Evolutionary conservation across 176 grass and related monocot genomes (phyloP).

Genomic region (Phoenix dactylifera): DNA sequence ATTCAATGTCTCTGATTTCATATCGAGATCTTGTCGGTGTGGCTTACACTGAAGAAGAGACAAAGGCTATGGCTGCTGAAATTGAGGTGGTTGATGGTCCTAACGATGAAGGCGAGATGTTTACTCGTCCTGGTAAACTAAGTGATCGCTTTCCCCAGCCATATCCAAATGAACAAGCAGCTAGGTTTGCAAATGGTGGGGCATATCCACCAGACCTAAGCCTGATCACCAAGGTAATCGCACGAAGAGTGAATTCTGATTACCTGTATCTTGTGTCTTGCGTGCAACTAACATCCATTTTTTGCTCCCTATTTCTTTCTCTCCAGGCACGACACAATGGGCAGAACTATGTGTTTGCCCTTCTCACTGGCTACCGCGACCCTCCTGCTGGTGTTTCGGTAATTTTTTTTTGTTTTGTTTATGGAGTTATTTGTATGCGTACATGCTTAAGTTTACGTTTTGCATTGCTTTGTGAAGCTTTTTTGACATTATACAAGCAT

Average conservation of each 20-base stretch:
- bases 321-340: conserved; percentile 81
- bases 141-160: conserved; percentile 94
- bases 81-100: conserved; percentile 96
- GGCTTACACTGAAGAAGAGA: conserved; percentile 96
- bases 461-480: too few relatives aligned
- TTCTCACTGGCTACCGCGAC: conserved; percentile 96
- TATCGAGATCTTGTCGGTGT: conserved; percentile 94
- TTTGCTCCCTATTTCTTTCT: conserved; percentile 2
- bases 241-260: not conserved
- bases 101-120: conserved; percentile 97
- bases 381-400: conserved; percentile 94
- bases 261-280: conserved; percentile 6
- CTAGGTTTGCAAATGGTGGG: conserved; percentile 91
- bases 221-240: conserved; percentile 82
- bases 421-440: too few relatives aligned
- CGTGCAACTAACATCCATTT: not conserved
- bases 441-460: too few relatives aligned
- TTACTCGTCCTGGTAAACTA: conserved; percentile 77
- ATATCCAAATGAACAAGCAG: conserved; percentile 91
- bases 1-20: conserved; percentile 94
- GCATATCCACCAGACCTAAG: conserved; percentile 96
- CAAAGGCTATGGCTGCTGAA: conserved; percentile 96
- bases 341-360: conserved; percentile 93
- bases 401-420: conserved; percentile 15
- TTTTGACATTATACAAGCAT: too few relatives aligned